phyloP scores from a whole-genome alignment of 192 early-diverging fungal genomes.

The Podochytrium sp. region DNA sequence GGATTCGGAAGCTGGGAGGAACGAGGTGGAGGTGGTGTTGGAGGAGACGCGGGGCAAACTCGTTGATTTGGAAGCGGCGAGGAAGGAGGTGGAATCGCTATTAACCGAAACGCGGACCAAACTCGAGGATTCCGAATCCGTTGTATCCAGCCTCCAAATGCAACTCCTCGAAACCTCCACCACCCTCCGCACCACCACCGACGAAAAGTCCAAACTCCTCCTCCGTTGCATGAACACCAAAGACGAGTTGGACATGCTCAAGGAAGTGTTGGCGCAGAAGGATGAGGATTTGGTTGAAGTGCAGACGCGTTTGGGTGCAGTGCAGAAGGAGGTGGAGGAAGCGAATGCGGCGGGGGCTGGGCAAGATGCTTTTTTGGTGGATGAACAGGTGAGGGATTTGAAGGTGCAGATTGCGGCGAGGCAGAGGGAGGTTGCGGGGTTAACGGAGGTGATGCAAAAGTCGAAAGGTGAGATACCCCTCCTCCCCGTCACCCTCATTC shows the following conservation, averaged over 20 bases:
- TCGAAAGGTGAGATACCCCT: conserved; percentile 6
- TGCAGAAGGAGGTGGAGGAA: background rate
- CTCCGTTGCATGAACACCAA: background rate
- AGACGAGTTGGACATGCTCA: background rate
- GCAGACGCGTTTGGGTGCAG: background rate
- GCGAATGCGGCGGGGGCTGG: background rate
- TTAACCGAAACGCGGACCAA: too few relatives aligned
- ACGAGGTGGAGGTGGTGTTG: background rate
- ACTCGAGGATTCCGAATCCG: too few relatives aligned
- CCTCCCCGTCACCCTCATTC: too few relatives aligned
- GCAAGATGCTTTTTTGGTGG: conserved; percentile 20
- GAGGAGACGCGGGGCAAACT: too few relatives aligned
- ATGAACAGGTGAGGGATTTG: conserved; percentile 31
- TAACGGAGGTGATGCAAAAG: conserved; percentile 1
- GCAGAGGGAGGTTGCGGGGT: conserved; percentile 10
- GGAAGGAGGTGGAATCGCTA: too few relatives aligned
- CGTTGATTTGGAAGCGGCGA: too few relatives aligned
- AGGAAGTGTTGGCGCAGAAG: conserved; percentile 15
- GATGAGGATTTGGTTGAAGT: conserved; percentile 12
- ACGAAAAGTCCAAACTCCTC: too few relatives aligned
- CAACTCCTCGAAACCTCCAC: too few relatives aligned
- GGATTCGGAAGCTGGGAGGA: too few relatives aligned
- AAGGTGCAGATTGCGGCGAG: conserved; percentile 24
- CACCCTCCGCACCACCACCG: too few relatives aligned
- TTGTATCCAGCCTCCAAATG: too few relatives aligned